Conservation (phyloP, 805 yeast genomes). For the Cyberlindnera meyerae region DNA sequence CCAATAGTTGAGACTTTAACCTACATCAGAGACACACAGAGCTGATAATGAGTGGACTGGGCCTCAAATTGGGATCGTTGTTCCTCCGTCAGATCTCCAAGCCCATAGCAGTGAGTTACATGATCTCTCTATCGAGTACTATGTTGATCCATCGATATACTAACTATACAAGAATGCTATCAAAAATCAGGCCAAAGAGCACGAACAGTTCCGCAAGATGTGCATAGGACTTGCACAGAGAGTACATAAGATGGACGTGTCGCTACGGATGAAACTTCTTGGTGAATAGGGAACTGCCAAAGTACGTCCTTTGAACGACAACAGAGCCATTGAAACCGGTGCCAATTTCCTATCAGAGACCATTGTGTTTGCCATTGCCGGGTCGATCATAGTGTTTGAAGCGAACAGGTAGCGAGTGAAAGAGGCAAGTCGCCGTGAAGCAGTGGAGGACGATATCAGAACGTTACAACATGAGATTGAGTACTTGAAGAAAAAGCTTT, state of each 20-base stretch:
- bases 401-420: slow-evolving; percentile 62
- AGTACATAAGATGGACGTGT: slow-evolving; percentile 61
- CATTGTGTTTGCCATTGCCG: slow-evolving; percentile 77
- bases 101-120: slow-evolving; percentile 52
- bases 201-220: slow-evolving; percentile 51
- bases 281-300: slow-evolving; percentile 32
- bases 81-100: slow-evolving; percentile 72
- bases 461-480: slow-evolving; percentile 68
- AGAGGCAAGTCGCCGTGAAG: slow-evolving; percentile 55
- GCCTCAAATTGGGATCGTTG: slow-evolving; percentile 67
- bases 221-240: slow-evolving; percentile 73
- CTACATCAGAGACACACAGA: too few species aligned
- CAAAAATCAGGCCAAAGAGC: slow-evolving; percentile 72
- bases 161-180: slow-evolving; percentile 42
- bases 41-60: slow-evolving; percentile 62
- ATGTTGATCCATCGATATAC: too few species aligned
- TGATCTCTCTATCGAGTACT: not conserved
- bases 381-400: slow-evolving; percentile 68
- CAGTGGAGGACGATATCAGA: slow-evolving; percentile 66
- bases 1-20: too few species aligned
- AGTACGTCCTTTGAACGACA: slow-evolving; percentile 76
- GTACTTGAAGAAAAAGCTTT: slow-evolving; percentile 45
- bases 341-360: slow-evolving; percentile 74
- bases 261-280: slow-evolving; percentile 50
- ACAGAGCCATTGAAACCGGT: slow-evolving; percentile 76